Conservation (phyloP, 2,329 filamentous ascomycete genomes). For the Monosporascus sp. region DNA sequence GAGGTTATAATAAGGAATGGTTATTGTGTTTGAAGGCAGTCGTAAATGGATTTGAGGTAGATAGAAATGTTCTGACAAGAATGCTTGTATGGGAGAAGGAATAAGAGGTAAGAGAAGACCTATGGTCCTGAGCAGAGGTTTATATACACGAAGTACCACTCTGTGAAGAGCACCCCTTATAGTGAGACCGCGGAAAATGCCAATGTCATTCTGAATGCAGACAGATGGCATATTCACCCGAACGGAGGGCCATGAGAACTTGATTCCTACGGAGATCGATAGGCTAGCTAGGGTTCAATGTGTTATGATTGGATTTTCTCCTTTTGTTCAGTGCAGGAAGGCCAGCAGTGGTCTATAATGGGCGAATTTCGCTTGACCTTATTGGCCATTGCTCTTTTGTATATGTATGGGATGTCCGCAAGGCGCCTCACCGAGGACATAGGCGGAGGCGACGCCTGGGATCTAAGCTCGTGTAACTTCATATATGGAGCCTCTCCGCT, state of each 20-base stretch:
- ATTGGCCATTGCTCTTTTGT: no score
- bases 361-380: no score
- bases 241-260: background rate
- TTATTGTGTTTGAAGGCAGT: background rate
- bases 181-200: background rate
- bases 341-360: no score
- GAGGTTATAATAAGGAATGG: no score
- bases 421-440: no score
- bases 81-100: background rate
- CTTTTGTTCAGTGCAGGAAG: conserved; percentile 1
- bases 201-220: background rate
- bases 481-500: no score
- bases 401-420: no score
- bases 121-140: background rate
- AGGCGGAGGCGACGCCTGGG: no score
- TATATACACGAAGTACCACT: background rate
- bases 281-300: background rate
- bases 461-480: no score
- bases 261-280: background rate
- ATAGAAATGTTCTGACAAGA: background rate
- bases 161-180: background rate
- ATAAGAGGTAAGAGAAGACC: background rate
- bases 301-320: conserved; percentile 1
- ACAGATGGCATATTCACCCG: background rate
- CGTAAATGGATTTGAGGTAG: background rate